Evolutionary conservation across 2,329 filamentous ascomycete species (phyloP), one percentile per base, ranked within the genome.

Genomic region (Botrytis byssoidea): DNA sequence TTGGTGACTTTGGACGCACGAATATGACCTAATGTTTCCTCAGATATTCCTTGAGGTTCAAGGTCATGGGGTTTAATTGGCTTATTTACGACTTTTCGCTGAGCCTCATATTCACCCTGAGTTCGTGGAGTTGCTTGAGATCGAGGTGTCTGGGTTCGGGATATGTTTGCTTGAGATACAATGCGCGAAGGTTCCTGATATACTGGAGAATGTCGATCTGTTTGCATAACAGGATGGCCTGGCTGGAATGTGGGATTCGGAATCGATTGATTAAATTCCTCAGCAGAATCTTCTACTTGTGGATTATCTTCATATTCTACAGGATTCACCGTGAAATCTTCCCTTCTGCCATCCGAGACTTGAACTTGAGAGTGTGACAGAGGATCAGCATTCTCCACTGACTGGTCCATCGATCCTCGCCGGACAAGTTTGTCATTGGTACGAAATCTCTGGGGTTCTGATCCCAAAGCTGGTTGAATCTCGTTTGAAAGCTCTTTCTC

Each of bases 61-160:
- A 70, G 55, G 32, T 63, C 71, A 35, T 59, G 42, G 35, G 44
- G 12, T 44, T 25, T n/a, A 7, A 73, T 5, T 44, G 71, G 71
- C 22, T 66, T 61, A 16, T 25, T 73, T 37, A 70, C 42, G 20
- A 7, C 4, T 22, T 20, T 44, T 57, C 18, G 32, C 9, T n/a
- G 40, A n/a, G 51, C 40, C 48, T 69, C 48, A 44, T 69, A 25
- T 32, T 3, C n/a, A 22, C 10, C 3, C 18, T 69, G 66, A 57
- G n/a, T 57, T 57, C 35, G 35, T 12, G n/a, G n/a, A n/a, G 37
- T 42, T 42, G 51, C 12, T 18, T 57, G 66, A 40, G 32, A 16
- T 40, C 71, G 71, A 60, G 63, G 18, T 48, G 65, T 69, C 3
- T 48, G 71, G 14, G 64, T 7, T n/a, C 40, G 51, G 29, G 71